Conservation (phyloP, 371 early-diverging fungal species). For the Capillidium heterosporum region DNA sequence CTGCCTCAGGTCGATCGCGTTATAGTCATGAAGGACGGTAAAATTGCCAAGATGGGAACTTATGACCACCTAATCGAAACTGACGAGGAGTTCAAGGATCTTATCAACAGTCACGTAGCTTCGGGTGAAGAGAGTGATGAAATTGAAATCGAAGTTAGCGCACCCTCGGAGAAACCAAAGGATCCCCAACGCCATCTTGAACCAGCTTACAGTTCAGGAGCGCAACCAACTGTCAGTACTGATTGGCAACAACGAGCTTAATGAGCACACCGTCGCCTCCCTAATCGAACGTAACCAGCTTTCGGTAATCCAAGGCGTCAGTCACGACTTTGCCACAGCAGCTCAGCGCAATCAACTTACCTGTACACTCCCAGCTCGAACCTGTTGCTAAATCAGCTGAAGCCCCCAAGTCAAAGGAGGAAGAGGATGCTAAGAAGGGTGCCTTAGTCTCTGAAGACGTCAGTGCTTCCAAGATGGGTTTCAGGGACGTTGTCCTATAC, state of each 20-base stretch:
- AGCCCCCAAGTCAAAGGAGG: neutral
- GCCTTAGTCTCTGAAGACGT: neutral
- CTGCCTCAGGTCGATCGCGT: conserved; percentile 36
- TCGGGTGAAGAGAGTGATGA: conserved; percentile 14
- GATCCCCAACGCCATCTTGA: conserved; percentile 6
- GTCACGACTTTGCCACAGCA: conserved; percentile 6
- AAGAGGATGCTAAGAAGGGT: conserved; percentile 3
- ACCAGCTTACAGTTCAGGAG: conserved; percentile 13
- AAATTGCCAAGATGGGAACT: conserved; percentile 40
- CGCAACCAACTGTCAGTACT: conserved; percentile 3
- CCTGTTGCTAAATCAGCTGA: neutral
- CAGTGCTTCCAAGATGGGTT: conserved; percentile 5
- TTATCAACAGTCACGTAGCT: conserved; percentile 10
- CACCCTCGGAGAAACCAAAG: neutral
- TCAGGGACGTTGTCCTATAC: conserved; percentile 1
- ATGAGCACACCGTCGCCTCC: neutral
- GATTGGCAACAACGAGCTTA: too few species aligned
- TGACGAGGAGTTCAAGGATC: conserved; percentile 18
- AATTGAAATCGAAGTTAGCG: conserved; percentile 21
- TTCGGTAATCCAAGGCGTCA: conserved; percentile 3
- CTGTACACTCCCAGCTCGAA: conserved; percentile 1
- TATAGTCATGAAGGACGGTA: conserved; percentile 44
- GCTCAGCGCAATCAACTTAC: conserved; percentile 10
- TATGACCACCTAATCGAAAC: conserved; percentile 38
- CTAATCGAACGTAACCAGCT: conserved; percentile 1